Percentiles rank a stretch among this genome's conserved stretches.
phyloP scores from a whole-genome alignment of 345 rosid genomes.

The Physaria fendleri region DNA sequence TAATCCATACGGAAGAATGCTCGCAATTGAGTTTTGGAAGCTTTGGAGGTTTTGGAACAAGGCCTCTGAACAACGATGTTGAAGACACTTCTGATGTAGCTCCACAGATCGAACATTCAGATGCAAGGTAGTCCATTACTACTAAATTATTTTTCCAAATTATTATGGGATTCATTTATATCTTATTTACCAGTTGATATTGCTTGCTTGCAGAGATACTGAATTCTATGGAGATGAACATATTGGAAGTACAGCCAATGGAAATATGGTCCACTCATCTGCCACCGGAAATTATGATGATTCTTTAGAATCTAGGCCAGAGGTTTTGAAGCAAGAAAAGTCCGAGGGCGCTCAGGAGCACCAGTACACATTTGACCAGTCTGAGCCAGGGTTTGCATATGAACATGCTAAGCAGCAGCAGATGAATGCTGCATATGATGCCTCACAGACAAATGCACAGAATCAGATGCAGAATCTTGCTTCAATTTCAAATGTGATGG shows the following conservation, averaged over 20 bases:
- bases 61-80: slow-evolving; percentile 44
- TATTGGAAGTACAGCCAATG: slow-evolving; percentile 51
- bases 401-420: slow-evolving; percentile 51
- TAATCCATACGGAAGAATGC: slow-evolving; percentile 69
- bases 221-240: slow-evolving; percentile 75
- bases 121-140: slow-evolving; percentile 46
- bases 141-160: not conserved
- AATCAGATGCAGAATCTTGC: slow-evolving; percentile 49
- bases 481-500: slow-evolving; percentile 63
- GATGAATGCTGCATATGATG: slow-evolving; percentile 43
- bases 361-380: slow-evolving; percentile 61
- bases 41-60: slow-evolving; percentile 59
- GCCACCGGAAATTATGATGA: slow-evolving; percentile 51
- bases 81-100: slow-evolving; percentile 51
- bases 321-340: slow-evolving; percentile 52
- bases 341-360: slow-evolving; percentile 47
- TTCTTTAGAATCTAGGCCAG: slow-evolving; percentile 48
- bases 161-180: not conserved
- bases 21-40: slow-evolving; percentile 91
- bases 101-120: slow-evolving; percentile 43
- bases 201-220: slow-evolving; percentile 41
- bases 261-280: slow-evolving; percentile 41
- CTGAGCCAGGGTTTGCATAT: slow-evolving; percentile 56
- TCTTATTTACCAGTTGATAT: not conserved
- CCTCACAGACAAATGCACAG: slow-evolving; percentile 54